These are phyloP conservation scores for Pelargonium australe DNA, from an alignment of 441 rosid species.

Conservation along the genomic window DNA sequence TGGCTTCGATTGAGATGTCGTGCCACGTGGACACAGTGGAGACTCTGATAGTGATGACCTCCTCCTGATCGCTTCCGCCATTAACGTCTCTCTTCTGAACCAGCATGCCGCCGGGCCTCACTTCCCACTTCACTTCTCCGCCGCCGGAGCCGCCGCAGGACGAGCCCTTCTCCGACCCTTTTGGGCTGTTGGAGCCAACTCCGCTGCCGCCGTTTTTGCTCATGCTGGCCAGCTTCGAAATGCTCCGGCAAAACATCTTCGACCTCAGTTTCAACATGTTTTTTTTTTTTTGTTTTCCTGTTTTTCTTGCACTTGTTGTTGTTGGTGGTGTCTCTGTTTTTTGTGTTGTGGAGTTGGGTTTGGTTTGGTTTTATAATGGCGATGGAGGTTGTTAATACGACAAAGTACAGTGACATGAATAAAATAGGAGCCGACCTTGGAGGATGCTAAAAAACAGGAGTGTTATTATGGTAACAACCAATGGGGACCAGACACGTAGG, in stretches of 20 bases:
- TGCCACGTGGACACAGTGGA: constrained; percentile 60
- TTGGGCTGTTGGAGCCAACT: constrained; percentile 17
- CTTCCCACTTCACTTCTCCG: constrained; percentile 79
- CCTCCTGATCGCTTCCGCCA: constrained; percentile 34
- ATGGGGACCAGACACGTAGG: constrained; percentile 23
- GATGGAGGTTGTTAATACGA: too few species aligned
- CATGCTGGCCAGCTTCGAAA: constrained; percentile 43
- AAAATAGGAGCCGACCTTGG: constrained; percentile 5
- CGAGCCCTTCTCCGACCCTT: background rate
- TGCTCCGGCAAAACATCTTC: constrained; percentile 56
- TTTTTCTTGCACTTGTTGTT: background rate
- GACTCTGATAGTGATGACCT: constrained; percentile 52
- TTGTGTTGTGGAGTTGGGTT: constrained; percentile 5
- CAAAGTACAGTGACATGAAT: constrained; percentile 25
- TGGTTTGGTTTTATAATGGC: too few species aligned
- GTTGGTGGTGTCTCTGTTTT: background rate
- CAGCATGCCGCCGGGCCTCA: constrained; percentile 91
- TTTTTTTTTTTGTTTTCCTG: constrained; percentile 8
- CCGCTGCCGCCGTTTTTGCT: constrained; percentile 19
- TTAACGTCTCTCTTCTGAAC: constrained; percentile 69
- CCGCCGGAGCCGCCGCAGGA: constrained; percentile 14
- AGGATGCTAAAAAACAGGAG: background rate
- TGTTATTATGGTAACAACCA: background rate
- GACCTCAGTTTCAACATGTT: constrained; percentile 66
- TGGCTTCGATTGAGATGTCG: constrained; percentile 61